A percentile compares a stretch with the other conserved stretches of the same genome.
These are phyloP conservation scores for Helicocarpus griseus DNA, from an alignment of 2,329 filamentous ascomycete genomes.

Conservation along the genomic window DNA sequence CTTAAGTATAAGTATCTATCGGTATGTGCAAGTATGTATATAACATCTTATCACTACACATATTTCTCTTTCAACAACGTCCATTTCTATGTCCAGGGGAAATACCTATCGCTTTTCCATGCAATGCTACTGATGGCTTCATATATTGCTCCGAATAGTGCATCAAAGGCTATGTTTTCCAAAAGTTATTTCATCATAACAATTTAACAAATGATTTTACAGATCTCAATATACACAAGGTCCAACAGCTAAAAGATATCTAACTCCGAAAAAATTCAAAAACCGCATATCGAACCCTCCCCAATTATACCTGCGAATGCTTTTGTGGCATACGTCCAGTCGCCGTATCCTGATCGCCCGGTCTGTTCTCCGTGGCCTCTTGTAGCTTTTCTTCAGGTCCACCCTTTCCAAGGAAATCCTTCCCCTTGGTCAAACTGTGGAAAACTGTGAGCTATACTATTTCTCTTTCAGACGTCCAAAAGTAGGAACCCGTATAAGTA, in stretches of 20 bases:
- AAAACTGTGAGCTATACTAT: slow-evolving; percentile 6
- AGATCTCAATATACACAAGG: too few relatives aligned
- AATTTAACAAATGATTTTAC: background rate
- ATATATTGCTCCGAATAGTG: too few relatives aligned
- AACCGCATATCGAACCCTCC: background rate
- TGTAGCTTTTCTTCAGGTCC: slow-evolving; percentile 28
- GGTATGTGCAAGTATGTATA: too few relatives aligned
- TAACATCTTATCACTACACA: too few relatives aligned
- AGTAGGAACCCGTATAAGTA: background rate
- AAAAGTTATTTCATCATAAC: background rate
- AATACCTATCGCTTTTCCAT: too few relatives aligned
- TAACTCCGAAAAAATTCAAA: background rate
- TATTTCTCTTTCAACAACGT: too few relatives aligned
- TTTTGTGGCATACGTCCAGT: slow-evolving; percentile 1
- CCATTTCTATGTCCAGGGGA: too few relatives aligned
- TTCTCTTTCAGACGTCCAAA: slow-evolving; percentile 8
- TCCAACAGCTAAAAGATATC: too few relatives aligned
- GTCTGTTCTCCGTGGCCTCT: slow-evolving; percentile 17
- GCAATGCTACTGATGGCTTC: too few relatives aligned
- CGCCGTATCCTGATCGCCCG: slow-evolving; percentile 21
- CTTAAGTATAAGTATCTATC: too few relatives aligned
- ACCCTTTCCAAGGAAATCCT: slow-evolving; percentile 26
- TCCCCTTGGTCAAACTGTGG: slow-evolving; percentile 25
- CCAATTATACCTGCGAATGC: background rate
- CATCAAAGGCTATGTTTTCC: too few relatives aligned